Evolutionary conservation across 257 asterid genomes (phyloP).

Genomic region (Galeopsis tetrahit): DNA sequence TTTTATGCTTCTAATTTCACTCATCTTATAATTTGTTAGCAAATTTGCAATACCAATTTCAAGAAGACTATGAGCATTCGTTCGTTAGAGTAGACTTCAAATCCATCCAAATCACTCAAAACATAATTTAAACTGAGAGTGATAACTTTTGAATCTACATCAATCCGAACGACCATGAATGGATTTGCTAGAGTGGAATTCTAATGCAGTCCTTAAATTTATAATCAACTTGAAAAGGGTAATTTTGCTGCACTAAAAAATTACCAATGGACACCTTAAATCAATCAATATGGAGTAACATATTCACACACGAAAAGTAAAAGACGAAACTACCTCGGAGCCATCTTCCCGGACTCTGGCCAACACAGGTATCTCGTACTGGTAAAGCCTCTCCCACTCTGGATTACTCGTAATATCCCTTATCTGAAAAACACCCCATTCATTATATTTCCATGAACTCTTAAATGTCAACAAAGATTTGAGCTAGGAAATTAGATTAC

Average conservation of each 20-base stretch:
- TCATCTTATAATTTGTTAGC: background rate
- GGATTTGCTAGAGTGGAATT: background rate
- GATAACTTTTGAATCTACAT: background rate
- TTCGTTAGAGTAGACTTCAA: background rate
- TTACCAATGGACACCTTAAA: conserved; percentile 1
- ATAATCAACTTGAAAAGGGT: conserved; percentile 5
- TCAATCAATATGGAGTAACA: conserved; percentile 16
- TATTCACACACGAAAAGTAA: background rate
- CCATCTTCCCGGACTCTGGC: conserved; percentile 79
- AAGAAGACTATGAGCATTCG: background rate
- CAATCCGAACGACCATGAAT: background rate
- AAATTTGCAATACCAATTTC: background rate
- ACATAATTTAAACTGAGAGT: background rate
- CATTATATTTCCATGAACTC: conserved; percentile 21
- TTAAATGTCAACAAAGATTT: background rate
- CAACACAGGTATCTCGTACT: conserved; percentile 94
- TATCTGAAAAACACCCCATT: conserved; percentile 42
- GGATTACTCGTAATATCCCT: conserved; percentile 84
- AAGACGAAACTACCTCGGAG: conserved; percentile 57
- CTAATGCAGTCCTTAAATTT: background rate
- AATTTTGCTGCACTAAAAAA: background rate
- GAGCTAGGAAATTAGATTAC: conserved; percentile 27
- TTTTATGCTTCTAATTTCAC: background rate
- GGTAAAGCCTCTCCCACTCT: conserved; percentile 91
- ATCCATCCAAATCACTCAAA: background rate